Evolutionary conservation across 2,329 filamentous ascomycete genomes (phyloP).

Genomic region (Xylaria sp.): DNA sequence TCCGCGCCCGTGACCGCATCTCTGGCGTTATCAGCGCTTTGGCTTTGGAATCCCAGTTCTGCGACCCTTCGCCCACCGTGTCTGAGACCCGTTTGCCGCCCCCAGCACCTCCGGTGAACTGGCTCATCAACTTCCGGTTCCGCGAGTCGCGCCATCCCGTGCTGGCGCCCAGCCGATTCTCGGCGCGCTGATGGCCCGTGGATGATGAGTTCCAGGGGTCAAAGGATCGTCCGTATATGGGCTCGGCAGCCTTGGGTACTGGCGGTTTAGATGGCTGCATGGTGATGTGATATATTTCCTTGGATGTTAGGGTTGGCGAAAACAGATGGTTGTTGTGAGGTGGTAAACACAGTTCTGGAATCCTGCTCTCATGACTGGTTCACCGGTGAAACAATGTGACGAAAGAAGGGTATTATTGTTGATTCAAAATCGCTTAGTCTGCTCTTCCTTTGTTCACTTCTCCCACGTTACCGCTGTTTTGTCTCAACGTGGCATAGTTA

Average conservation of each 20-base stretch:
- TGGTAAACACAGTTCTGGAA: background rate
- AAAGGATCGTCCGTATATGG: slow-evolving; percentile 59
- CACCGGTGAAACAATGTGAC: background rate
- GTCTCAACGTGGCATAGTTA: slow-evolving; percentile 20
- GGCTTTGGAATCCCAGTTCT: slow-evolving; percentile 61
- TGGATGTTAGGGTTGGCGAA: slow-evolving; percentile 11
- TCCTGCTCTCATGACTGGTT: slow-evolving; percentile 27
- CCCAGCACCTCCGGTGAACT: slow-evolving; percentile 69
- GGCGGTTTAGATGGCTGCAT: slow-evolving; percentile 41
- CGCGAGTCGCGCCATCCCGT: slow-evolving; percentile 78
- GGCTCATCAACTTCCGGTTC: slow-evolving; percentile 73
- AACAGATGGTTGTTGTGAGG: slow-evolving; percentile 7
- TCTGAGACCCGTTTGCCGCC: slow-evolving; percentile 71
- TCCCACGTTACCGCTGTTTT: slow-evolving; percentile 11
- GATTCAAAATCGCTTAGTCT: background rate
- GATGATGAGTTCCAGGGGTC: slow-evolving; percentile 79
- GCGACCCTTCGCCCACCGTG: slow-evolving; percentile 71
- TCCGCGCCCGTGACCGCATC: slow-evolving; percentile 52
- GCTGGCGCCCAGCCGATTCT: slow-evolving; percentile 67
- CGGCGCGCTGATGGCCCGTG: slow-evolving; percentile 81
- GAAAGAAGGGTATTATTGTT: slow-evolving; percentile 6
- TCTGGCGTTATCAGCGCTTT: slow-evolving; percentile 58
- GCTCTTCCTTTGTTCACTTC: background rate
- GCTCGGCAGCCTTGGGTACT: slow-evolving; percentile 52
- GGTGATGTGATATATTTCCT: slow-evolving; percentile 25